A percentile compares a stretch with the other conserved stretches of the same genome.
phyloP scores from a whole-genome alignment of 2,329 filamentous ascomycete species.

The Akanthomyces lecanii region DNA sequence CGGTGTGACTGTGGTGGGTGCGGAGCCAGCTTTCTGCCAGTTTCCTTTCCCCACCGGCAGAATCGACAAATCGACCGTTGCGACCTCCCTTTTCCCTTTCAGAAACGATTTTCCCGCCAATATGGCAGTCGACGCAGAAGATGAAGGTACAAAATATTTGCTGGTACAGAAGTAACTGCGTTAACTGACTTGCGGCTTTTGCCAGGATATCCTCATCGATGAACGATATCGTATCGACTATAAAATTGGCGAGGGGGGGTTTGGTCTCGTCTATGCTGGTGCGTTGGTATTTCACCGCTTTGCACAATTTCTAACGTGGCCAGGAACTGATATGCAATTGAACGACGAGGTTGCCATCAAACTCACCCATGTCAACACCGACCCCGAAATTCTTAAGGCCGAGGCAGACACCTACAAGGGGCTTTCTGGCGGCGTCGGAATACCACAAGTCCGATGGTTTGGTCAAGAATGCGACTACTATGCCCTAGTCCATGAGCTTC shows the following conservation, averaged over 20 bases:
- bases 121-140: background rate
- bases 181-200: background rate
- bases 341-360: constrained; percentile 35
- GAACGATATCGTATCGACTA: constrained; percentile 21
- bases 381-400: constrained; percentile 15
- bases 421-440: constrained; percentile 21
- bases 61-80: background rate
- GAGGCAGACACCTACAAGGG: constrained; percentile 20
- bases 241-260: constrained; percentile 22
- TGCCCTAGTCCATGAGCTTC: constrained; percentile 24
- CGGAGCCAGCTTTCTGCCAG: too few relatives aligned
- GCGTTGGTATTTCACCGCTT: background rate
- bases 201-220: constrained; percentile 20
- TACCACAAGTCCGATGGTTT: constrained; percentile 23
- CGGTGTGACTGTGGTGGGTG: too few relatives aligned
- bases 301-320: constrained; percentile 1
- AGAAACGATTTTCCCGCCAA: background rate
- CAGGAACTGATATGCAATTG: constrained; percentile 21
- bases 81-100: background rate
- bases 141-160: background rate
- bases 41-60: background rate
- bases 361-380: constrained; percentile 13
- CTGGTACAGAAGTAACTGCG: background rate
- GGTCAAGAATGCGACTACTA: constrained; percentile 22
- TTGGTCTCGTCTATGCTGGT: constrained; percentile 23